Conservation (phyloP, 2,329 filamentous ascomycete genomes). For the Helicocarpus griseus region DNA sequence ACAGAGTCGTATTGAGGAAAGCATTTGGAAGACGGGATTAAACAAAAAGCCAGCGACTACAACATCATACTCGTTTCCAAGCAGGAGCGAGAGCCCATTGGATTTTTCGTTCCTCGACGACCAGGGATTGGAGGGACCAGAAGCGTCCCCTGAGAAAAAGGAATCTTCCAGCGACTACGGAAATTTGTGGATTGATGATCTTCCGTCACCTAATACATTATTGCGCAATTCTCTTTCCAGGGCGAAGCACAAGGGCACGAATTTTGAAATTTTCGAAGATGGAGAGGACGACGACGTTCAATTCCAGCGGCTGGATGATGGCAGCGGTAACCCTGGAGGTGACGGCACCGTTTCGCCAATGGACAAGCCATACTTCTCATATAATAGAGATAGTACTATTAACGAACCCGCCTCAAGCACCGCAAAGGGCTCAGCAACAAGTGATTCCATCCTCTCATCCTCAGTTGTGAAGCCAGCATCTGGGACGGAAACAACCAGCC, state of each 20-base stretch:
- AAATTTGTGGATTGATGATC: slow-evolving; percentile 24
- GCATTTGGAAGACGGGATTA: neutral
- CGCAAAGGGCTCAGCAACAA: neutral
- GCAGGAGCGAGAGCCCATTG: neutral
- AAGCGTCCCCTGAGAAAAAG: slow-evolving; percentile 3
- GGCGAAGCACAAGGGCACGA: neutral
- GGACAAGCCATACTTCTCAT: neutral
- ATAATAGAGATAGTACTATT: neutral
- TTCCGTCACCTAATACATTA: slow-evolving; percentile 29
- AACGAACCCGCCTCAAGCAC: neutral
- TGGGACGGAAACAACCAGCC: neutral
- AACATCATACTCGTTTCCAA: neutral
- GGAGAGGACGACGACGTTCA: neutral
- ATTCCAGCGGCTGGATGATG: neutral
- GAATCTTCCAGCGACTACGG: slow-evolving; percentile 25
- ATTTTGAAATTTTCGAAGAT: neutral
- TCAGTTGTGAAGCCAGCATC: neutral
- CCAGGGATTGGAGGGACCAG: neutral
- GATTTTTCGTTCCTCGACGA: slow-evolving; percentile 14
- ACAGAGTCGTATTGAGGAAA: neutral
- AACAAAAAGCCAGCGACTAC: neutral
- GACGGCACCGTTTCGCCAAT: neutral
- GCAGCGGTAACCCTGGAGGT: neutral
- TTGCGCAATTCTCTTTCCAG: slow-evolving; percentile 8
- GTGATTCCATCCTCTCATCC: neutral